Evolutionary conservation across 257 asterid genomes (phyloP), one percentile per base, ranked within the genome.

Genomic region (Parsonsia alboflavescens): DNA sequence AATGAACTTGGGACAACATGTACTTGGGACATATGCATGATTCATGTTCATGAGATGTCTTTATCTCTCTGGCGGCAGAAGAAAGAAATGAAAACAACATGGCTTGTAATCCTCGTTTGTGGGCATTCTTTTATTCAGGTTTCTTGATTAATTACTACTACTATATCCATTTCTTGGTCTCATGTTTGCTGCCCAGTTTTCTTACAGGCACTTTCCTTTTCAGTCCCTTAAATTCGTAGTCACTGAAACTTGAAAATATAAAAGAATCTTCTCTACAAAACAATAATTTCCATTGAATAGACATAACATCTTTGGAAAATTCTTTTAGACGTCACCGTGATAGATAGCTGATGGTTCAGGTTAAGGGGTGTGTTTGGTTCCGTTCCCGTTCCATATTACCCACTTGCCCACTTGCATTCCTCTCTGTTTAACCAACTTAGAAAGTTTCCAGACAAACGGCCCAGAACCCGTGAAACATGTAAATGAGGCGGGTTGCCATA

Each of bases 381-480:
- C 39, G 3, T 1, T 33, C 3, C 39, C 39, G 3, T 33, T 33
- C 39, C 39, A 1, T 33, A 33, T 33, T 33, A 33, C 2, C 68
- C 22, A 30, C 19, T 62, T 63, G 48, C 68, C 46, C 48, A 33
- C 45, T 16, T 62, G 22, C 7, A 62, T 30, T 16, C 44, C 68
- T 63, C 68, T 63, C 13, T 17, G 45, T 36, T 63, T 22, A 57
- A 57, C 64, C 36, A 57, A 57, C 15, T 22, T 42, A 9, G 28
- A 54, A 54, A 54, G 61, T 22, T 22, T 19, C 21, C n/a, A 52
- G n/a, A 50, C 53, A 50, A 12, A 50, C 16, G 56, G 16, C 16
- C 5, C 4, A 17, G 58, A 52, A 63, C 48, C 68, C 68, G 68
- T 63, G 68, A 63, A 63, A 11, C 68, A 63, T 63, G 68, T 63